Percentiles rank a stretch among this genome's conserved stretches.
Conservation (phyloP, 768 basidiomycete species). For the Terana coerulea region DNA sequence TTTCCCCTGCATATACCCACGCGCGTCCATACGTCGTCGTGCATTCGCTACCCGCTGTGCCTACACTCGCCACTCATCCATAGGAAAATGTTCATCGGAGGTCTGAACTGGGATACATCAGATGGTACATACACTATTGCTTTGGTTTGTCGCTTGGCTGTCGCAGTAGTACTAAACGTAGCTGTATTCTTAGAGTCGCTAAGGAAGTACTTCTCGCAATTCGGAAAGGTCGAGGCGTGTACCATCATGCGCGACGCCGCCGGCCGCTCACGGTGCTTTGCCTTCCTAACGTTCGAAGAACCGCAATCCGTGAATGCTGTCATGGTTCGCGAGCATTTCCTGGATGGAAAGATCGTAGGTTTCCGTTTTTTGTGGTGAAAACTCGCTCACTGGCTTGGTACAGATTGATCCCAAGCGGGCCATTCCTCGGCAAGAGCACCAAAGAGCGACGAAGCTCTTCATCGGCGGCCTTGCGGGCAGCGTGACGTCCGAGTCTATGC, state of each 20-base stretch:
- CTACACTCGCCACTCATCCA: conserved; percentile 19
- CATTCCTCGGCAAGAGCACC: conserved; percentile 94
- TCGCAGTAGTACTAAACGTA: conserved; percentile 43
- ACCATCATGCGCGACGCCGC: conserved; percentile 98
- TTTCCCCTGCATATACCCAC: conserved; percentile 34
- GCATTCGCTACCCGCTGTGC: conserved; percentile 10
- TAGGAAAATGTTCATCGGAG: conserved; percentile 99
- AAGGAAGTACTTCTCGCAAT: conserved; percentile 89
- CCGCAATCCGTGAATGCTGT: conserved; percentile 92
- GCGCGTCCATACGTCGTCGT: conserved; percentile 24
- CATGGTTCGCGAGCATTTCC: conserved; percentile 90
- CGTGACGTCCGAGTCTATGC: conserved; percentile 92
- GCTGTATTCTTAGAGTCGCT: conserved; percentile 54
- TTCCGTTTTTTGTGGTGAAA: background rate
- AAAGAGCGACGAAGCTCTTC: conserved; percentile 90
- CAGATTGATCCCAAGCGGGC: conserved; percentile 99
- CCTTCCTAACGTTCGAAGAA: conserved; percentile 94
- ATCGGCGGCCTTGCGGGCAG: conserved; percentile 91
- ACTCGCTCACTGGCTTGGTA: conserved; percentile 9
- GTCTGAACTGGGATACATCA: conserved; percentile 99
- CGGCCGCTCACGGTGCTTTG: conserved; percentile 95
- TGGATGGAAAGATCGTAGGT: conserved; percentile 97
- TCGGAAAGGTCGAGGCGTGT: conserved; percentile 95
- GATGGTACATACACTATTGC: conserved; percentile 71
- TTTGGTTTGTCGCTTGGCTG: conserved; percentile 33